A percentile compares a stretch with the other conserved stretches of the same genome.
Evolutionary conservation across 2,329 filamentous ascomycete species (phyloP).

Genomic region (Falciphora oryzae): DNA sequence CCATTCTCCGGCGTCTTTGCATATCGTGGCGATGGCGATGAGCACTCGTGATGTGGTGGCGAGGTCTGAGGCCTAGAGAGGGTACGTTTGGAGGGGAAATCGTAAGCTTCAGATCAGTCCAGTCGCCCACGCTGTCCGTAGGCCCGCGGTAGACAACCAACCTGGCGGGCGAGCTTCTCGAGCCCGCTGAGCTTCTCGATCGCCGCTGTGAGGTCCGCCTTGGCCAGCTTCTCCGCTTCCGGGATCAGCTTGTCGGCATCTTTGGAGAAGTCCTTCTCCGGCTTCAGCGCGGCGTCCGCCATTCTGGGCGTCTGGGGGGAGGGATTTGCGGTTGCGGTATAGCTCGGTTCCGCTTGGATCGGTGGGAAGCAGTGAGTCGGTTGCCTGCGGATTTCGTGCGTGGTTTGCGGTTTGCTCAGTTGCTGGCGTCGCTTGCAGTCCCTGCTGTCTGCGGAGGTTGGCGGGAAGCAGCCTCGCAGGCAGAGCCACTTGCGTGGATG

Average conservation of each 20-base stretch:
- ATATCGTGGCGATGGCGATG: constrained; percentile 84
- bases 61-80: constrained; percentile 79
- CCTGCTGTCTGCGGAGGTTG: background rate
- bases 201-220: constrained; percentile 76
- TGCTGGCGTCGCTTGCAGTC: background rate
- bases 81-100: constrained; percentile 19
- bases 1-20: constrained; percentile 92
- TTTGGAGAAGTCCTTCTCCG: constrained; percentile 98
- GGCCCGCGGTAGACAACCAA: constrained; percentile 32
- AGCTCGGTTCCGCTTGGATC: too few species aligned
- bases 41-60: constrained; percentile 88
- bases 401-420: background rate
- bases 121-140: constrained; percentile 12
- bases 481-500: constrained; percentile 1
- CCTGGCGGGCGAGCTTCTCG: constrained; percentile 97
- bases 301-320: constrained; percentile 42
- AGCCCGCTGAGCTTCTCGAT: constrained; percentile 88
- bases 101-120: constrained; percentile 1
- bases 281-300: constrained; percentile 80
- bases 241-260: constrained; percentile 89
- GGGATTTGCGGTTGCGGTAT: background rate
- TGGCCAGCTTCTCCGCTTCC: constrained; percentile 82
- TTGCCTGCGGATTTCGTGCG: background rate
- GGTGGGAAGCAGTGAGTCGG: background rate
- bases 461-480: background rate